Evolutionary conservation across 371 early-diverging fungal species (phyloP).

Genomic region (Paraphysoderma sedebokerense): DNA sequence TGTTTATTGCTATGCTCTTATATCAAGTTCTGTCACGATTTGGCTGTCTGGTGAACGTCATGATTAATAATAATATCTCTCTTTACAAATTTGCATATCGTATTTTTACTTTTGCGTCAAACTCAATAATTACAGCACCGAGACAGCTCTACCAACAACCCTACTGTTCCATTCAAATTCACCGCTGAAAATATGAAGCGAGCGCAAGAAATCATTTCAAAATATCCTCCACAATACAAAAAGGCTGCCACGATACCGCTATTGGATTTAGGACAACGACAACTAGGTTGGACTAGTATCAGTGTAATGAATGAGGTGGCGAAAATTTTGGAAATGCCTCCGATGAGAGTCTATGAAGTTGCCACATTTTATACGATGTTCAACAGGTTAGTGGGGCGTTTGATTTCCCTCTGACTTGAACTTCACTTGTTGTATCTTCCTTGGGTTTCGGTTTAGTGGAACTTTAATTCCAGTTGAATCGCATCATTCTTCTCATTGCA

Average conservation of each 20-base stretch:
- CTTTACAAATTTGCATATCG: too few species aligned
- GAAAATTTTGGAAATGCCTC: slow-evolving; percentile 79
- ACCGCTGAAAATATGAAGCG: slow-evolving; percentile 55
- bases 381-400: slow-evolving; percentile 46
- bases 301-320: slow-evolving; percentile 96
- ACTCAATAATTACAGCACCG: too few species aligned
- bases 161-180: slow-evolving; percentile 71
- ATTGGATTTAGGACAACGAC: slow-evolving; percentile 88
- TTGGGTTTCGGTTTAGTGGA: neutral
- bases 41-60: too few species aligned
- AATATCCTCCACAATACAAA: slow-evolving; percentile 95
- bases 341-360: slow-evolving; percentile 98
- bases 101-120: too few species aligned
- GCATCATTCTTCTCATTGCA: neutral
- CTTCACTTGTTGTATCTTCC: neutral
- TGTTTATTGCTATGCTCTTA: too few species aligned
- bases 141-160: slow-evolving; percentile 80
- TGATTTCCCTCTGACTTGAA: neutral
- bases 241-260: slow-evolving; percentile 94
- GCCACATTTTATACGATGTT: slow-evolving; percentile 99
- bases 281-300: slow-evolving; percentile 79
- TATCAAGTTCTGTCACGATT: too few species aligned
- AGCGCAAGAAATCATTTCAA: slow-evolving; percentile 70
- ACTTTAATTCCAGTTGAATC: neutral
- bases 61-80: too few species aligned